Evolutionary conservation across 768 basidiomycete species (phyloP).

Genomic region (Mycena maculata): DNA sequence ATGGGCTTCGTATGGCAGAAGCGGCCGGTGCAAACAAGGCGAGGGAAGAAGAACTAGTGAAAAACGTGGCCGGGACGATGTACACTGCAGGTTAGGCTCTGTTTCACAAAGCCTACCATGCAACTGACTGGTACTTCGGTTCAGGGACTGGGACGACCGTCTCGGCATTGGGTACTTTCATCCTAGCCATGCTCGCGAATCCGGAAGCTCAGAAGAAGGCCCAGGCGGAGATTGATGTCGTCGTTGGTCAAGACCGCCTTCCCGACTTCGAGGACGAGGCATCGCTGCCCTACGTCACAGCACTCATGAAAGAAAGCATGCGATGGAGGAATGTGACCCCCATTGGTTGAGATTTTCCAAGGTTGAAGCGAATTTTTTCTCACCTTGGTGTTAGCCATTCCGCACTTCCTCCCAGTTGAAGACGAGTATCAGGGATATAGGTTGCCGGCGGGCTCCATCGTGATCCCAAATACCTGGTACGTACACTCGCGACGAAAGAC

Average conservation of each 20-base stretch:
- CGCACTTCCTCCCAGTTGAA: conserved; percentile 25
- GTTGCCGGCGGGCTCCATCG: conserved; percentile 43
- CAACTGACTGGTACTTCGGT: too few relatives aligned
- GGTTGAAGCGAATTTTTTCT: conserved; percentile 16
- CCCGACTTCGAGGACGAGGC: conserved; percentile 47
- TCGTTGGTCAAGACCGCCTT: conserved; percentile 47
- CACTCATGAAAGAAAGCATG: conserved; percentile 49
- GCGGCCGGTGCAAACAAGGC: neutral
- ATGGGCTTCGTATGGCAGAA: neutral
- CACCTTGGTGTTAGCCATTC: conserved; percentile 1
- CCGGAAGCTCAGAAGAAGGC: conserved; percentile 51
- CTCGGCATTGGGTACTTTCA: conserved; percentile 47
- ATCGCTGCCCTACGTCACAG: conserved; percentile 49
- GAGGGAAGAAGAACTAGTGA: conserved; percentile 15
- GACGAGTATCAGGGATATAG: conserved; percentile 44
- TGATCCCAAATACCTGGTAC: conserved; percentile 44
- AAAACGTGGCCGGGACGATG: conserved; percentile 8
- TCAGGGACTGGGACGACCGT: conserved; percentile 52
- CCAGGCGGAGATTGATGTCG: conserved; percentile 52
- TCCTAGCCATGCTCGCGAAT: conserved; percentile 51
- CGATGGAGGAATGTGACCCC: conserved; percentile 50
- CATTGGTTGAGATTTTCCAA: conserved; percentile 40
- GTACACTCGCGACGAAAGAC: neutral
- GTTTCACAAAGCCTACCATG: too few relatives aligned
- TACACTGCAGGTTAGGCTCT: conserved; percentile 41